Base-by-base conservation (phyloP, 768 basidiomycete genomes). In the Auricularia auricula-judae region DNA sequence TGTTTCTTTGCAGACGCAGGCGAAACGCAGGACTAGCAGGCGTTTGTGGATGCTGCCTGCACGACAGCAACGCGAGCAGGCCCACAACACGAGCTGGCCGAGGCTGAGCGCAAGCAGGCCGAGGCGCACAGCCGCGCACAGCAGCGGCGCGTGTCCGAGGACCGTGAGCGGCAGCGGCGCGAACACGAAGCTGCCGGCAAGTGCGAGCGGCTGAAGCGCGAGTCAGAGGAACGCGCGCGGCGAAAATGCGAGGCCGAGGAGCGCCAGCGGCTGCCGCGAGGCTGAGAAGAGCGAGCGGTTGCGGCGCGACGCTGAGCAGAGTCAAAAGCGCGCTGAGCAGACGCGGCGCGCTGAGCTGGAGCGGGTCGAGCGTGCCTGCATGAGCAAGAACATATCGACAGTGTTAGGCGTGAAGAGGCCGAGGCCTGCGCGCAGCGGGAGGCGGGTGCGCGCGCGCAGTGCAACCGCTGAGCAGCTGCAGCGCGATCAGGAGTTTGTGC, bases 141-240 rank as follows among this genome's bases (percentile, higher is more conserved):
- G 74, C 74, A 58, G 75, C 75, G 60, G 4, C 65, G 70, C 36
- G 76, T 78, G 65, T 78, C 79, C 66, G 73, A 76, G 64, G 77
- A 81, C 39, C 54, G 53, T 23, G 60, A 54, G 39, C 29, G 63
- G 14, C 56, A 60, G 58, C 64, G 58, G 60, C 39, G 62, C 64
- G 29, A 64, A 18, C 58, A 16, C 47, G 43, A 29, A 43, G 62
- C 21, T 29, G 47, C 33, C 33, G 88, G 53, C 36, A 33, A 64
- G 53, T 7, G n/a, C 21, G 63, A 64, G 51, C 44, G 47, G 11
- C 35, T 51, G 23, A 47, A 59, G 64, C 90, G 89, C 75, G 86
- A 88, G 71, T 86, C 90, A 71, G 86, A 87, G 71, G 79, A 81
- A 65, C 75, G 81, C 59, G 67, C 66, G 62, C 56, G 36, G 16